Evolutionary conservation across 164 flowering plant species (phyloP).

Genomic region (Annona squamosa): DNA sequence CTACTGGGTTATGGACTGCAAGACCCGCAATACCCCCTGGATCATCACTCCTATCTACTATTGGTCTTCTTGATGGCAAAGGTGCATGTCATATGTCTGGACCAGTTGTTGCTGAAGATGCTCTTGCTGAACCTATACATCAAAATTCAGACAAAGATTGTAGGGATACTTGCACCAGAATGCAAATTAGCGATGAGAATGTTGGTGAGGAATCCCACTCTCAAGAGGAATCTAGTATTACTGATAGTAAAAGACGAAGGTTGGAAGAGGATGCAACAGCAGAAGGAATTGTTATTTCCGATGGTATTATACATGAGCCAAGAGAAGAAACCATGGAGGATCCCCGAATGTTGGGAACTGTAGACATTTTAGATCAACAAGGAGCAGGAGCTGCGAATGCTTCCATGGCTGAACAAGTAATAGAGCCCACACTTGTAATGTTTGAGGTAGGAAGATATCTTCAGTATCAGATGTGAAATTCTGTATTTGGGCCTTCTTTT

Average conservation of each 20-base stretch:
- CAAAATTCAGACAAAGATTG: constrained; percentile 31
- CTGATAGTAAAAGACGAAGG: constrained; percentile 44
- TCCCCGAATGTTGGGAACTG: constrained; percentile 25
- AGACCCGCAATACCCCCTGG: constrained; percentile 51
- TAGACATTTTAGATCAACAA: constrained; percentile 33
- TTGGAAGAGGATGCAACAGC: constrained; percentile 47
- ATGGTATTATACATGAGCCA: constrained; percentile 31
- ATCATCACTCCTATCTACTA: constrained; percentile 25
- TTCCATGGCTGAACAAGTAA: constrained; percentile 72
- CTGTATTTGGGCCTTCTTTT: neutral
- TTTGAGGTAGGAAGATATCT: constrained; percentile 63
- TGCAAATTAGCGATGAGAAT: constrained; percentile 51
- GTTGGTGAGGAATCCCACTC: constrained; percentile 29
- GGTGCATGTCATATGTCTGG: constrained; percentile 15
- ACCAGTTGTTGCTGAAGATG: constrained; percentile 21
- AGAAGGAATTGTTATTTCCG: constrained; percentile 41
- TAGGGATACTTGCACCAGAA: constrained; percentile 36
- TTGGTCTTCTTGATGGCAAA: constrained; percentile 16
- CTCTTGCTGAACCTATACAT: constrained; percentile 27
- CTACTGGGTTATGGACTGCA: constrained; percentile 71
- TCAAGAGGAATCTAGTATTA: constrained; percentile 34
- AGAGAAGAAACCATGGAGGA: constrained; percentile 42
- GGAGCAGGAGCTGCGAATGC: constrained; percentile 56
- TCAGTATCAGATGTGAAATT: neutral
- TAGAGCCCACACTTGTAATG: constrained; percentile 95